phyloP scores from a whole-genome alignment of 805 yeast genomes.

The Schizosaccharomyces osmophilus region DNA sequence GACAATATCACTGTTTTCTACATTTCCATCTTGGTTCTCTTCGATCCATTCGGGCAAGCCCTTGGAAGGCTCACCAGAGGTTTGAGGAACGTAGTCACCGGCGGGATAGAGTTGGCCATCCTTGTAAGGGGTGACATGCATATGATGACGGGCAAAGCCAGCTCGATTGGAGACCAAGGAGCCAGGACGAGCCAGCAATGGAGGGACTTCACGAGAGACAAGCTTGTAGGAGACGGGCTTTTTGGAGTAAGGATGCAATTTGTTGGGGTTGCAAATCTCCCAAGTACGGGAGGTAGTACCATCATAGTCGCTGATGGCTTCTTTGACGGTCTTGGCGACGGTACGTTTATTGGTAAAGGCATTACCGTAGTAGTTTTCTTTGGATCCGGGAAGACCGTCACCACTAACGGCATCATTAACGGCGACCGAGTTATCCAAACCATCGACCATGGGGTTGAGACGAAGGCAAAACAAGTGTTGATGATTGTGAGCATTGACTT shows the following conservation, averaged over 20 bases:
- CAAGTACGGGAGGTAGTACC: slow-evolving; percentile 45
- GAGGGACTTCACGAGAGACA: slow-evolving; percentile 52
- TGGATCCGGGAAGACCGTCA: slow-evolving; percentile 34
- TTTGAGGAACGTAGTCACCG: slow-evolving; percentile 22
- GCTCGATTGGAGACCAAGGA: slow-evolving; percentile 61
- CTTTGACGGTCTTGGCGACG: slow-evolving; percentile 19
- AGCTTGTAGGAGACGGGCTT: slow-evolving; percentile 56
- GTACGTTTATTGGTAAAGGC: slow-evolving; percentile 45
- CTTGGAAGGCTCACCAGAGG: slow-evolving; percentile 10
- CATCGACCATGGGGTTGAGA: slow-evolving; percentile 60
- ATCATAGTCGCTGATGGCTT: slow-evolving; percentile 37
- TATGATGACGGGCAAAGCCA: slow-evolving; percentile 47
- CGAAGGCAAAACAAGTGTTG: slow-evolving; percentile 63
- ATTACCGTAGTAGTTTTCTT: slow-evolving; percentile 56
- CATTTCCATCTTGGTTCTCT: slow-evolving; percentile 6
- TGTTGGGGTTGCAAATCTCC: slow-evolving; percentile 54
- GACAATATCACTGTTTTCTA: slow-evolving; percentile 39
- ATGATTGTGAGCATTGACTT: slow-evolving; percentile 65
- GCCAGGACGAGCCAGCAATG: slow-evolving; percentile 47
- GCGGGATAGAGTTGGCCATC: slow-evolving; percentile 61
- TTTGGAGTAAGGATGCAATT: slow-evolving; percentile 41
- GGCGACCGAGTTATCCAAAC: slow-evolving; percentile 53
- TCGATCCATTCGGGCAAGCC: slow-evolving; percentile 13
- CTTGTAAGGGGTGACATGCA: slow-evolving; percentile 45
- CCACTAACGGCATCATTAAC: slow-evolving; percentile 38